Conservation (phyloP, 2,329 filamentous ascomycete species). For the Hypoxylon sp. region DNA sequence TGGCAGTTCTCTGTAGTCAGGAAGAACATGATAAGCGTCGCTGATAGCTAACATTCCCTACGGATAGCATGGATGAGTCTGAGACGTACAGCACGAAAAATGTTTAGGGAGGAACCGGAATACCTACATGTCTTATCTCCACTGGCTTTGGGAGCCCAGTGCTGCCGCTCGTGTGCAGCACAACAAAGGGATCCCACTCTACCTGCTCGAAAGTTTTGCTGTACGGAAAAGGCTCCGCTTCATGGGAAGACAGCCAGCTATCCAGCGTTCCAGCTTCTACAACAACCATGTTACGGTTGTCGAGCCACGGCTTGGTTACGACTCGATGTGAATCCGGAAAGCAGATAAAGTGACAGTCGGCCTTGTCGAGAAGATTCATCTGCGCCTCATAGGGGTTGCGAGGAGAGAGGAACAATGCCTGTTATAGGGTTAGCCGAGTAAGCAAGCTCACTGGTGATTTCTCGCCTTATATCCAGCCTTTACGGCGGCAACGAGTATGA, state of each 20-base stretch:
- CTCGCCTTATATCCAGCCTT: conserved; percentile 48
- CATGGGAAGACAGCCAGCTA: conserved; percentile 48
- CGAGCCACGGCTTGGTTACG: conserved; percentile 49
- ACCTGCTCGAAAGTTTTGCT: conserved; percentile 52
- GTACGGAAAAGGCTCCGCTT: conserved; percentile 50
- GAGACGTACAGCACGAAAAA: no score
- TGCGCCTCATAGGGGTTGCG: conserved; percentile 56
- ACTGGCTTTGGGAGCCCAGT: conserved; percentile 58
- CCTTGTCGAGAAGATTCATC: conserved; percentile 53
- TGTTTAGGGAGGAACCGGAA: no score
- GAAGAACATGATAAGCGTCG: neutral
- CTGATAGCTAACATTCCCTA: neutral
- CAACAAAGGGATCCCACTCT: conserved; percentile 51
- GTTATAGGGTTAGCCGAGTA: neutral
- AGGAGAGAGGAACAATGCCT: conserved; percentile 55
- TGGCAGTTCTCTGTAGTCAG: neutral
- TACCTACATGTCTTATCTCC: conserved; percentile 45
- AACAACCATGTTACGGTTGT: conserved; percentile 50
- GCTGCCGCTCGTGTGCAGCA: conserved; percentile 57
- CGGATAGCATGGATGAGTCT: no score
- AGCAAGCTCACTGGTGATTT: no score
- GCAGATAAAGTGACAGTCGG: conserved; percentile 52
- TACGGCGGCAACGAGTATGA: conserved; percentile 37
- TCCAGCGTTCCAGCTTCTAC: conserved; percentile 46
- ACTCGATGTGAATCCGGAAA: conserved; percentile 45